These are phyloP conservation scores for Ogataea salicorniae DNA, from an alignment of 805 yeast species.

Conservation along the genomic window DNA sequence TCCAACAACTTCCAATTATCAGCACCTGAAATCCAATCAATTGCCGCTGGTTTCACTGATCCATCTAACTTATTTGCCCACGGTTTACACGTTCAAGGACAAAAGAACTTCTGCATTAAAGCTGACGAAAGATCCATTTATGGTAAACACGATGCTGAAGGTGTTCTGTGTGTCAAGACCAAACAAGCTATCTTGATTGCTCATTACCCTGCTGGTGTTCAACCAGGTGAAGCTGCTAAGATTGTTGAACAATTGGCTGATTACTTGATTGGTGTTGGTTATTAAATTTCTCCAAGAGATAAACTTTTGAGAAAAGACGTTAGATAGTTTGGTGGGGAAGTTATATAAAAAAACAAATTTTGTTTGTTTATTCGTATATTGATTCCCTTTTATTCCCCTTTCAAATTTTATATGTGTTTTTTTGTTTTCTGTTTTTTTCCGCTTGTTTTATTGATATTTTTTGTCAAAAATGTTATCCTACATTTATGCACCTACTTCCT, in stretches of 20 bases:
- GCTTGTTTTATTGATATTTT: too few species aligned
- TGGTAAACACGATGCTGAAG: conserved; percentile 86
- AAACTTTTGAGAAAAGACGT: too few species aligned
- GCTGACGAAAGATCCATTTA: conserved; percentile 93
- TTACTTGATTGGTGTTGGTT: conserved; percentile 82
- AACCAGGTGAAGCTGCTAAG: conserved; percentile 92
- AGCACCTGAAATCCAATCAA: conserved; percentile 63
- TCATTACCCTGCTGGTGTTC: conserved; percentile 89
- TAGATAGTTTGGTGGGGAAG: too few species aligned
- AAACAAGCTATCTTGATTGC: conserved; percentile 88
- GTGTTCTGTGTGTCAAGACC: conserved; percentile 87
- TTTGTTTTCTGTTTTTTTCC: too few species aligned
- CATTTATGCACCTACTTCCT: too few species aligned
- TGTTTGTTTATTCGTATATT: too few species aligned
- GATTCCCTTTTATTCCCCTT: too few species aligned
- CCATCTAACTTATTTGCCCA: conserved; percentile 74
- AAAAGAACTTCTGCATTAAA: conserved; percentile 80
- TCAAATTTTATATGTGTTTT: too few species aligned
- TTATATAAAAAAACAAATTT: too few species aligned
- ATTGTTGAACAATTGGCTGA: conserved; percentile 96
- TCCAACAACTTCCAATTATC: conserved; percentile 61
- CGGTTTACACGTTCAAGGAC: conserved; percentile 81
- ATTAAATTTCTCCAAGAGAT: conserved; percentile 33
- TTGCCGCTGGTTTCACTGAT: conserved; percentile 77
- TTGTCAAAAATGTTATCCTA: too few species aligned